Percentiles rank a stretch among this genome's conserved stretches.
These are phyloP conservation scores for Trametes coccinea DNA, from an alignment of 768 basidiomycete genomes.

Conservation along the genomic window DNA sequence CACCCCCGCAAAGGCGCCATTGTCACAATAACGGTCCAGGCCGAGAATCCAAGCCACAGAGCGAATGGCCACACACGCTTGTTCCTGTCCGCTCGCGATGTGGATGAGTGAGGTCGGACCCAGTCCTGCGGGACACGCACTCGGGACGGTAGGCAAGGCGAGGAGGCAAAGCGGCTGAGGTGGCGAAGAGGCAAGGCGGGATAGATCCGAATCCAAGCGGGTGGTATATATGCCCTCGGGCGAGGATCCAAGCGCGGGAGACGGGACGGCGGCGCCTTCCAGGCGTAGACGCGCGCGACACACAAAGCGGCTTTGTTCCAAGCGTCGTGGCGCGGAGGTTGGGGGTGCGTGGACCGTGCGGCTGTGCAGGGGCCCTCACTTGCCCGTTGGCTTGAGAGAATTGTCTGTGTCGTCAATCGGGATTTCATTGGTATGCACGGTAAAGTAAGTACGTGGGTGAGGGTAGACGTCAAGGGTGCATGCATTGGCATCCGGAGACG, in stretches of 20 bases:
- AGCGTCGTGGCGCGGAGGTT: neutral
- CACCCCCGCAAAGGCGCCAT: constrained; percentile 12
- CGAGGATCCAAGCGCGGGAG: neutral
- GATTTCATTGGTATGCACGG: neutral
- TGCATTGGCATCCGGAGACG: neutral
- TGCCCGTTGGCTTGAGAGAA: neutral
- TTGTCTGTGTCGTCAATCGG: neutral
- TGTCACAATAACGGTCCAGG: neutral
- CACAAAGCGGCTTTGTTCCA: constrained; percentile 12
- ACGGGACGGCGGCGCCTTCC: neutral
- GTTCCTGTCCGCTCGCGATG: no score
- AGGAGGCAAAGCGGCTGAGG: constrained; percentile 9
- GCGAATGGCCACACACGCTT: no score
- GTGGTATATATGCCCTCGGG: constrained; percentile 7
- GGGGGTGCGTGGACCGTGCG: constrained; percentile 3
- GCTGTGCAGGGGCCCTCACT: neutral
- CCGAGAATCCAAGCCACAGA: neutral
- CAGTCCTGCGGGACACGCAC: neutral
- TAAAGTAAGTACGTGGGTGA: constrained; percentile 1
- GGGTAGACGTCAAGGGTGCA: neutral
- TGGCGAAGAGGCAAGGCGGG: neutral
- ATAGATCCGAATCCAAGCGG: neutral
- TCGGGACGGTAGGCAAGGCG: neutral
- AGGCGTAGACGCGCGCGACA: constrained; percentile 1
- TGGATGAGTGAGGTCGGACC: neutral